Evolutionary conservation across 495 filamentous ascomycete genomes (phyloP).

Genomic region (Hyaloscypha hepaticicola): DNA sequence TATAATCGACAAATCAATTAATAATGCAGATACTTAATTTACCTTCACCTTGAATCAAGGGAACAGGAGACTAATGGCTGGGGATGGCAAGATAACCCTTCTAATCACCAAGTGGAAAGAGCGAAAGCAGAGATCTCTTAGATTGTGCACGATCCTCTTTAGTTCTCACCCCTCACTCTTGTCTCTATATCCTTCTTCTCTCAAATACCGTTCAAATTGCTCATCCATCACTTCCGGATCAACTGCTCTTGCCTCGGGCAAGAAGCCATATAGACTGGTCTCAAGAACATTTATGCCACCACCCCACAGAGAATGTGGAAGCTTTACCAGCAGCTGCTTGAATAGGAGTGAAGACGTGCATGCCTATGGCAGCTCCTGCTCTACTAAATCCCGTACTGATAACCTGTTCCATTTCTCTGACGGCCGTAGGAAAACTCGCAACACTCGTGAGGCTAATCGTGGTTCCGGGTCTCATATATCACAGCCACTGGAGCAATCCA

Average conservation of each 20-base stretch:
- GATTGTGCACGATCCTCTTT: no score
- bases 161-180: not conserved
- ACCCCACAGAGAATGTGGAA: constrained; percentile 5
- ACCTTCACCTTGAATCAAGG: no score
- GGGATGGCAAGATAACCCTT: no score
- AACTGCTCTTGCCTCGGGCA: constrained; percentile 5
- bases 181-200: constrained; percentile 9
- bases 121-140: not conserved
- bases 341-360: not conserved
- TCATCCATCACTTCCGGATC: constrained; percentile 10
- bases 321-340: constrained; percentile 3
- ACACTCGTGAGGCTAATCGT: not conserved
- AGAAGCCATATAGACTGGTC: constrained; percentile 3
- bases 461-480: not conserved
- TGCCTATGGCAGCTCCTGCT: constrained; percentile 2
- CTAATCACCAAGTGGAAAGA: not conserved
- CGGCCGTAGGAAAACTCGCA: not conserved
- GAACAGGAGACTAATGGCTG: no score
- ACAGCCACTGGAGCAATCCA: not conserved
- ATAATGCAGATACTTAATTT: not conserved
- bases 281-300: constrained; percentile 1
- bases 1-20: not conserved
- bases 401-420: not conserved
- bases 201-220: constrained; percentile 10
- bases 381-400: not conserved